phyloP scores from a whole-genome alignment of 768 basidiomycete genomes.

The Royoungia palumana region DNA sequence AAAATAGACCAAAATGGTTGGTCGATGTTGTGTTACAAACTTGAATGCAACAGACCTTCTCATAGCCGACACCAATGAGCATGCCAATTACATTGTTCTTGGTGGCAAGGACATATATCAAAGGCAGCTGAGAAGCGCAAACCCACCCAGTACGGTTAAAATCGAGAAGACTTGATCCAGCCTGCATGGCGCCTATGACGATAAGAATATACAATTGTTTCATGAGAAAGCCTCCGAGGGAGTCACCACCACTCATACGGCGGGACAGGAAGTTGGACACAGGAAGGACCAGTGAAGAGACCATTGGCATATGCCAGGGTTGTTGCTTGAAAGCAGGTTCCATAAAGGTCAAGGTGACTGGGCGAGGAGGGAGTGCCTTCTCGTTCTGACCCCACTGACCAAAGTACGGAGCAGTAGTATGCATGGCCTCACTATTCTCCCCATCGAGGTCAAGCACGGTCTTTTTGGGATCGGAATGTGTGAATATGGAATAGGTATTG shows the following conservation, averaged over 20 bases:
- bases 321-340: constrained; percentile 1
- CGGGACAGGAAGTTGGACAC: constrained; percentile 40
- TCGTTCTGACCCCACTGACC: constrained; percentile 3
- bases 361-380: constrained; percentile 15
- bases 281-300: constrained; percentile 42
- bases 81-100: constrained; percentile 67
- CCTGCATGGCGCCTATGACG: constrained; percentile 46
- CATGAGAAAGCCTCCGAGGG: constrained; percentile 47
- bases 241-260: constrained; percentile 46
- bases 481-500: too few relatives aligned
- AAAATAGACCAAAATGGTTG: neutral
- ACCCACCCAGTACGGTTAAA: constrained; percentile 50
- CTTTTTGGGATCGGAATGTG: constrained; percentile 11
- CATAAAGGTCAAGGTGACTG: constrained; percentile 1
- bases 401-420: neutral
- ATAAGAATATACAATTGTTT: constrained; percentile 44
- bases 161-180: constrained; percentile 48
- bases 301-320: constrained; percentile 33
- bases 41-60: constrained; percentile 43
- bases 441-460: constrained; percentile 17
- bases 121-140: constrained; percentile 56
- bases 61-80: constrained; percentile 62
- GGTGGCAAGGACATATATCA: constrained; percentile 58
- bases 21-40: neutral
- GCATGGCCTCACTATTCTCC: constrained; percentile 8